phyloP scores from a whole-genome alignment of 2,329 filamentous ascomycete genomes.

The Talaromyces sp. region DNA sequence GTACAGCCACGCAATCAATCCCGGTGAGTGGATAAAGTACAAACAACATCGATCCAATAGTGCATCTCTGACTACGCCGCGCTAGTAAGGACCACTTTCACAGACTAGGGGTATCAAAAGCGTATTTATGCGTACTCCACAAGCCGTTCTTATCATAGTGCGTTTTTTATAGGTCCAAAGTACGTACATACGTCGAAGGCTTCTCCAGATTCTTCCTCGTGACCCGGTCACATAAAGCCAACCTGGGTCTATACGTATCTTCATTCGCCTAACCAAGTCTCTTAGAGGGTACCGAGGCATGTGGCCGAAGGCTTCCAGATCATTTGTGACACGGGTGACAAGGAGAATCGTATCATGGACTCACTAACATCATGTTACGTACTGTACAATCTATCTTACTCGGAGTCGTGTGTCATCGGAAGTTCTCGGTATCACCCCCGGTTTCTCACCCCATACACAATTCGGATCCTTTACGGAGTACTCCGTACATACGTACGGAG shows the following conservation, averaged over 20 bases:
- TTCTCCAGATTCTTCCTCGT: background rate
- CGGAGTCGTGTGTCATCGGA: background rate
- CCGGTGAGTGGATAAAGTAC: background rate
- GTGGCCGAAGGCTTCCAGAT: background rate
- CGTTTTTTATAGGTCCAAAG: background rate
- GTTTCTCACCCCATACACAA: background rate
- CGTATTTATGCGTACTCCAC: constrained; percentile 1
- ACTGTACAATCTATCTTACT: too few species aligned
- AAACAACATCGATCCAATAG: background rate
- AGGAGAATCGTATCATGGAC: background rate
- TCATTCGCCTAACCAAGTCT: background rate
- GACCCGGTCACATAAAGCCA: background rate
- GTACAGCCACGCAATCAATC: background rate
- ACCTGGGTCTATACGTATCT: background rate
- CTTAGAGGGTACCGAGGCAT: background rate
- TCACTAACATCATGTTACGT: too few species aligned
- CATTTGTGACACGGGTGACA: background rate
- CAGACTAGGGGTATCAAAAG: background rate
- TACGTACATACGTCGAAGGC: background rate
- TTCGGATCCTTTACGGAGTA: background rate
- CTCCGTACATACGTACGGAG: too few species aligned
- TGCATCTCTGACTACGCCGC: background rate
- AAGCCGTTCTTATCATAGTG: constrained; percentile 3
- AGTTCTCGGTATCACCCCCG: background rate
- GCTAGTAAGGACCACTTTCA: background rate